These are phyloP conservation scores for Asparagopsis taxiformis DNA, from an alignment of 31 red algal species.

Conservation along the genomic window DNA sequence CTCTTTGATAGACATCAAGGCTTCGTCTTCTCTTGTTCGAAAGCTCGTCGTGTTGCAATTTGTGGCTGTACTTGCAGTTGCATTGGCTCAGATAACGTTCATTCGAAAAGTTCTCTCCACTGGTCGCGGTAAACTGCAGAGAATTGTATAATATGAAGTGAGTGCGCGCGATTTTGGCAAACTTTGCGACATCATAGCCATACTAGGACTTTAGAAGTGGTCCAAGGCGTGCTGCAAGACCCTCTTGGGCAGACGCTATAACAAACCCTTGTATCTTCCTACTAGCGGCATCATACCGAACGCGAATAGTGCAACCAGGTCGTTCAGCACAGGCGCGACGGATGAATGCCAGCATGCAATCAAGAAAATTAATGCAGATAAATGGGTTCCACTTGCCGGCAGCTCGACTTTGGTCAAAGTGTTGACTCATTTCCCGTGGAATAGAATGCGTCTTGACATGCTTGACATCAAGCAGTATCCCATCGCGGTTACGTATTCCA, in stretches of 20 bases:
- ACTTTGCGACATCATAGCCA: no score
- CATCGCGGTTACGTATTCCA: conserved; percentile 54
- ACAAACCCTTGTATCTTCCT: conserved; percentile 16
- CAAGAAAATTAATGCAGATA: conserved; percentile 59
- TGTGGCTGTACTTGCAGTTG: conserved; percentile 39
- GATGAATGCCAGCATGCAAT: conserved; percentile 31
- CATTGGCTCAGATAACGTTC: conserved; percentile 34
- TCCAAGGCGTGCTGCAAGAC: conserved; percentile 19
- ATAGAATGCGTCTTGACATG: conserved; percentile 56
- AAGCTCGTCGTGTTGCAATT: conserved; percentile 42
- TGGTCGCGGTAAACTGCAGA: conserved; percentile 41
- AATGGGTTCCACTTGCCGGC: conserved; percentile 33
- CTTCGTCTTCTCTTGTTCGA: conserved; percentile 25
- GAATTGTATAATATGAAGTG: conserved; percentile 23
- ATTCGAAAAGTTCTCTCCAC: conserved; percentile 40
- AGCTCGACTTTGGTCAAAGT: conserved; percentile 23
- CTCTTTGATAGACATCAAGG: conserved; percentile 35
- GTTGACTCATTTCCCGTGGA: conserved; percentile 28
- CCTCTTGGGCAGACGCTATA: conserved; percentile 7
- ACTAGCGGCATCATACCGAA: conserved; percentile 10
- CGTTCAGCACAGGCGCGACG: conserved; percentile 39
- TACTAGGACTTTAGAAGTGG: background rate
- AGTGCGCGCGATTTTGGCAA: no score
- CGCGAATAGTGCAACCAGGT: conserved; percentile 41
- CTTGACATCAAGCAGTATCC: conserved; percentile 41